Percentiles rank a stretch among this genome's conserved stretches.
Conservation (phyloP, 2,329 filamentous ascomycete genomes). For the Raffaelea ambrosiae region DNA sequence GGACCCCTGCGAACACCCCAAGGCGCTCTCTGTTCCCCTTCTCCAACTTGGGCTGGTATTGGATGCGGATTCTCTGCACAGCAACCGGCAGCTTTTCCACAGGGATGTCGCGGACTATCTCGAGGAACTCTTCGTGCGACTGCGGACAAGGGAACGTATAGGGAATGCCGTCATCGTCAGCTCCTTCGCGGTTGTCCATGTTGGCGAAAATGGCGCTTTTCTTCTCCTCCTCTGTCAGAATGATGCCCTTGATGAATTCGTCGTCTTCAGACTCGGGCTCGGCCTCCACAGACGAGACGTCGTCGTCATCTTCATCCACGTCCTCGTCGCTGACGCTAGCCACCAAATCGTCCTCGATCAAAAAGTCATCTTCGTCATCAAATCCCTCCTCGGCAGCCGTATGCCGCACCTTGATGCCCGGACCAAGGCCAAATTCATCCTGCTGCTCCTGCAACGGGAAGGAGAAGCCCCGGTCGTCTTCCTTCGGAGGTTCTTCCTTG, state of each 20-base stretch:
- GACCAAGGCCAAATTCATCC: slow-evolving; percentile 52
- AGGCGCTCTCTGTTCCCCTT: slow-evolving; percentile 80
- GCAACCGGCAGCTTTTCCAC: slow-evolving; percentile 63
- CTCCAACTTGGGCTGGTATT: slow-evolving; percentile 85
- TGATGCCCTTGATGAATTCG: slow-evolving; percentile 63
- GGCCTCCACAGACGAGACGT: slow-evolving; percentile 40
- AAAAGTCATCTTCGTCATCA: slow-evolving; percentile 90
- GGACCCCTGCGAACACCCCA: slow-evolving; percentile 52
- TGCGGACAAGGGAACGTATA: slow-evolving; percentile 83
- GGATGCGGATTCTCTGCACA: slow-evolving; percentile 78
- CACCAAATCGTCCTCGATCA: slow-evolving; percentile 81
- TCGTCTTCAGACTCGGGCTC: slow-evolving; percentile 51
- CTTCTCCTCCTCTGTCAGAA: slow-evolving; percentile 47
- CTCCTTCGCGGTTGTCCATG: slow-evolving; percentile 18
- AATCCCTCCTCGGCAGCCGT: slow-evolving; percentile 56
- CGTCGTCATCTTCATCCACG: slow-evolving; percentile 29
- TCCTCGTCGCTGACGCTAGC: slow-evolving; percentile 71
- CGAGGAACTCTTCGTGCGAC: slow-evolving; percentile 65
- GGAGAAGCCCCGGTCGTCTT: slow-evolving; percentile 13
- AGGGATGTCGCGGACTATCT: slow-evolving; percentile 53
- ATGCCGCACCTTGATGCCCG: slow-evolving; percentile 46
- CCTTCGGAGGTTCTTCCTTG: slow-evolving; percentile 34
- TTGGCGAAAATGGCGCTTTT: slow-evolving; percentile 38
- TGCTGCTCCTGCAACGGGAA: slow-evolving; percentile 34
- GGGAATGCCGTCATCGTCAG: slow-evolving; percentile 52